Evolutionary conservation across 2,329 filamentous ascomycete genomes (phyloP).

Genomic region (Esteya vermicola): DNA sequence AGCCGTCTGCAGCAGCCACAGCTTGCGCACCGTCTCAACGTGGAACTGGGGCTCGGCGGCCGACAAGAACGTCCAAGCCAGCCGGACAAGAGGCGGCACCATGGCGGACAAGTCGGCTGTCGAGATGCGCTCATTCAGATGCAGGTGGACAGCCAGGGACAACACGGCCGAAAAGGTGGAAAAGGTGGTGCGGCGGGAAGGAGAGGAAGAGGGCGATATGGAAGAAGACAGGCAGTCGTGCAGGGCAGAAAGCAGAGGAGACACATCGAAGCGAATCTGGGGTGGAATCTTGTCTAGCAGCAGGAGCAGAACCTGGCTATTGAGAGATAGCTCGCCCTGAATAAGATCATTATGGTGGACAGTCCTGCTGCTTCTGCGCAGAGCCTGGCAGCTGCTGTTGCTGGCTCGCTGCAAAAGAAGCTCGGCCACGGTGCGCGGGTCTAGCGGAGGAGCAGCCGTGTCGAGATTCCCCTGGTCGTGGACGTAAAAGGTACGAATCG

Average conservation of each 20-base stretch:
- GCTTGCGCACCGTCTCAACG: conserved; percentile 73
- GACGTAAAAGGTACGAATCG: conserved; percentile 52
- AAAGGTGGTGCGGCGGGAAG: no score
- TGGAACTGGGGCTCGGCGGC: conserved; percentile 83
- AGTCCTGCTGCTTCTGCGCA: conserved; percentile 24
- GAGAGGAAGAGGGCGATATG: no score
- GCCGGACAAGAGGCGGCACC: conserved; percentile 52
- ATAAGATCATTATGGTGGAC: no score
- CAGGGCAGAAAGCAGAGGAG: conserved; percentile 34
- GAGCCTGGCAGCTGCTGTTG: conserved; percentile 31
- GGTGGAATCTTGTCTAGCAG: conserved; percentile 38
- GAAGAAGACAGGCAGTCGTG: conserved; percentile 25
- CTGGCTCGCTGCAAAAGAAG: conserved; percentile 49
- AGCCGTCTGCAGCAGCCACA: conserved; percentile 73
- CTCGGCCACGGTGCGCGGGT: conserved; percentile 38
- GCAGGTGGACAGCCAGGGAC: conserved; percentile 42
- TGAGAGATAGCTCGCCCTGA: conserved; percentile 36
- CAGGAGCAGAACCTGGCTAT: conserved; percentile 44
- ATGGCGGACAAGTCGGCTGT: conserved; percentile 42
- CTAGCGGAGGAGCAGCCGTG: conserved; percentile 43
- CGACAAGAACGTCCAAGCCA: conserved; percentile 69
- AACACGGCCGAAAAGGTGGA: conserved; percentile 42
- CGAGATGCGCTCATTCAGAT: conserved; percentile 36
- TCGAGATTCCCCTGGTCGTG: conserved; percentile 58
- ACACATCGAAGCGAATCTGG: conserved; percentile 29